Evolutionary conservation across 306 rosid species (phyloP), one percentile per base, ranked within the genome.

Genomic region (Elaeagnus macrophylla): DNA sequence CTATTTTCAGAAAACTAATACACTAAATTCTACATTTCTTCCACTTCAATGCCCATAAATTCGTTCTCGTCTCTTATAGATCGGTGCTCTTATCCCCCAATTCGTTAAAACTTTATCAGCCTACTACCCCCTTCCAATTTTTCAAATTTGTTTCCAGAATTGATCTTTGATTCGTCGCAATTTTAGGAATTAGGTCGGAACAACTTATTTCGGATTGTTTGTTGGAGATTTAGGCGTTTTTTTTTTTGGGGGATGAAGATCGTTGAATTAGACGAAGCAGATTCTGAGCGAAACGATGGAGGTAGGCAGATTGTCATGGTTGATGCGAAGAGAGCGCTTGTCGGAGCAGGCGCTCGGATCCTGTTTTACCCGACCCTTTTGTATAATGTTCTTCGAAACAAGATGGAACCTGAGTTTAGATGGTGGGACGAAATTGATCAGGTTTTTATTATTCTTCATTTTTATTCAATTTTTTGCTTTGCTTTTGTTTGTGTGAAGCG

Each of bases 391-490:
- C 83, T 91, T 77, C 85, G 96, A 53, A 91, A 86, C 69, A 91
- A 84, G 69, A 82, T 91, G 53, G 97, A 91, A 64, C 37, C 96
- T 57, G 96, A 91, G 78, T 91, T 91, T 79, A 69, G 96, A 74
- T 91, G 97, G 97, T 91, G 97, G 96, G 97, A 91, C 61, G 87
- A 86, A 84, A 83, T 91, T 61, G 95, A 91, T 45, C 87, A 91
- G 97, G 97, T 91, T 69, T 54, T 46, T 12, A 41, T 67, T 66
- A 59, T 35, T 43, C 55, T 42, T 1, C 10, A 37, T 58, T 41
- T 32, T n/a, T 20, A 9, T 39, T 18, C 12, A 5, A 25, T 25
- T 2, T 2, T 25, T 25, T 25, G 32, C 32, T 25, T 25, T 25
- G 32, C 4, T 25, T 25, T 25, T 25, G 32, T 25, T 25, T 25